These are phyloP conservation scores for Leonotis leonurus DNA, from an alignment of 257 asterid genomes.

Conservation along the genomic window DNA sequence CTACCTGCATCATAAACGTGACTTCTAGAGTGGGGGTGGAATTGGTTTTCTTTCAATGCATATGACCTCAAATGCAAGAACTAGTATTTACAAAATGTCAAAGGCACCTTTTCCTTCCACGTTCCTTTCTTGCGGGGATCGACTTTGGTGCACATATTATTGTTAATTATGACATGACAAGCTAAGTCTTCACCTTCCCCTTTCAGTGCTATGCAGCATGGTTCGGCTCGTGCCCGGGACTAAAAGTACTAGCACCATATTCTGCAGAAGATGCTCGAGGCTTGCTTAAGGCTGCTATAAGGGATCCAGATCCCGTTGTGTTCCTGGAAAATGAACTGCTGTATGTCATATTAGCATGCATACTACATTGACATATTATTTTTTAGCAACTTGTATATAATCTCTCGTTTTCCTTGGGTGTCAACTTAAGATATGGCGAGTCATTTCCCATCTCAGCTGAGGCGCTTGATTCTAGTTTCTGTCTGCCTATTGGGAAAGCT, in stretches of 20 bases:
- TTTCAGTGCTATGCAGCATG: constrained; percentile 92
- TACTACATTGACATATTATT: background rate
- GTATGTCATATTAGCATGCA: constrained; percentile 35
- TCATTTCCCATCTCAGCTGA: constrained; percentile 77
- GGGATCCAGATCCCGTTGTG: constrained; percentile 91
- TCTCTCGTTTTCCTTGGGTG: background rate
- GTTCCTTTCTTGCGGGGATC: constrained; percentile 1
- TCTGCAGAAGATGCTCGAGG: constrained; percentile 95
- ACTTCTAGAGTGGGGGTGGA: background rate
- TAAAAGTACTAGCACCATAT: constrained; percentile 80
- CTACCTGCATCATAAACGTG: background rate
- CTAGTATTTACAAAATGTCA: background rate
- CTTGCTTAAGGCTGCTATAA: constrained; percentile 84
- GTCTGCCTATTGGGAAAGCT: constrained; percentile 89
- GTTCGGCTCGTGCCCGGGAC: constrained; percentile 73
- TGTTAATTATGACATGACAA: background rate
- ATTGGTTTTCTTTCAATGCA: background rate
- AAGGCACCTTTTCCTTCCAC: background rate
- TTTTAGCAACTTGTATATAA: constrained; percentile 4
- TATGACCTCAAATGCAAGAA: background rate
- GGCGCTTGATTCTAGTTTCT: constrained; percentile 73
- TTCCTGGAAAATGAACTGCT: constrained; percentile 84
- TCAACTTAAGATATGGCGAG: constrained; percentile 61
- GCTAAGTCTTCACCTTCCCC: constrained; percentile 6
- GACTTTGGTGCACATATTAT: background rate